These are phyloP conservation scores for Huntiella decipiens DNA, from an alignment of 2,329 filamentous ascomycete genomes.

Conservation along the genomic window DNA sequence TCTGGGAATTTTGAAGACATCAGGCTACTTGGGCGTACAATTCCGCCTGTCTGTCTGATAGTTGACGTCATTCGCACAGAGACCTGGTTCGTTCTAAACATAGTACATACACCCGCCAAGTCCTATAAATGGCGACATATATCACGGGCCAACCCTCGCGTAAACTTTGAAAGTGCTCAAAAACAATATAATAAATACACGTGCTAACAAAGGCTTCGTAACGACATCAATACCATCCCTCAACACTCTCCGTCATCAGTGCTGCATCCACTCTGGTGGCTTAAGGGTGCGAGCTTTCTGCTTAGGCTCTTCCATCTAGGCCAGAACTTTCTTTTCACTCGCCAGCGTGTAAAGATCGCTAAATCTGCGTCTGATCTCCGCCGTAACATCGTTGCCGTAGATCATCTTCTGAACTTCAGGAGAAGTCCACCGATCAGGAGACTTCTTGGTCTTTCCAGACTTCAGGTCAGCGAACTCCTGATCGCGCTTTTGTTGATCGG, in stretches of 20 bases:
- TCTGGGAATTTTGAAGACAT: too few relatives aligned
- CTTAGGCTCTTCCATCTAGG: too few relatives aligned
- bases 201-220: neutral
- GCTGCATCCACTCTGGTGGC: too few relatives aligned
- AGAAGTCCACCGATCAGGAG: slow-evolving; percentile 52
- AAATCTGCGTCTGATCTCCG: slow-evolving; percentile 32
- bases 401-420: slow-evolving; percentile 49
- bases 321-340: neutral
- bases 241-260: neutral
- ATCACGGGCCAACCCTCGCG: neutral
- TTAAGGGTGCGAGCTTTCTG: too few relatives aligned
- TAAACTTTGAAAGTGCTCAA: too few relatives aligned
- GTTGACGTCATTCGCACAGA: too few relatives aligned
- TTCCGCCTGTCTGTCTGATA: too few relatives aligned
- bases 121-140: neutral
- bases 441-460: slow-evolving; percentile 27
- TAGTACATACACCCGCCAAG: too few relatives aligned
- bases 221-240: neutral
- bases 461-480: slow-evolving; percentile 33
- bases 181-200: too few relatives aligned
- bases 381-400: slow-evolving; percentile 43
- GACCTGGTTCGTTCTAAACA: neutral
- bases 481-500: slow-evolving; percentile 39
- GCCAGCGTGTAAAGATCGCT: slow-evolving; percentile 23
- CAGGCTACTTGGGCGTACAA: too few relatives aligned